A percentile compares a stretch with the other conserved stretches of the same genome.
Evolutionary conservation across 1,284 basidiomycete species (phyloP).

Genomic region (Microbotryomycetes sp.): DNA sequence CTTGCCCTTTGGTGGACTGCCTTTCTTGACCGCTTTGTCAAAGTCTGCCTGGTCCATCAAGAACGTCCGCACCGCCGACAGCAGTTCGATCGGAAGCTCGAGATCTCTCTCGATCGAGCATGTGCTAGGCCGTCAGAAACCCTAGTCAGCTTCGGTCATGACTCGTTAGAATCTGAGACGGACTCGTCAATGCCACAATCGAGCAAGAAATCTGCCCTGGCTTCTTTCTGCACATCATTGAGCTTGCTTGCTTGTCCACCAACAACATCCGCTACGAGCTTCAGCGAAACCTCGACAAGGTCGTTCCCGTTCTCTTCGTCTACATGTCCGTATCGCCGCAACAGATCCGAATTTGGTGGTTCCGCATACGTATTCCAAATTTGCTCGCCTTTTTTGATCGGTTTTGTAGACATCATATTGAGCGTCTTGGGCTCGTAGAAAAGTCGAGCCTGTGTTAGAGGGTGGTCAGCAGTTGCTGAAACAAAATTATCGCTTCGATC

Average conservation of each 20-base stretch:
- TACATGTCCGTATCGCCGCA: slow-evolving; percentile 89
- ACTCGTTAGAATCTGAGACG: slow-evolving; percentile 39
- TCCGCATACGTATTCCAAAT: slow-evolving; percentile 93
- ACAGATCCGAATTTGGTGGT: slow-evolving; percentile 86
- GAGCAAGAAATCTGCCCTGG: slow-evolving; percentile 81
- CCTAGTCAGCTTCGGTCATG: slow-evolving; percentile 7
- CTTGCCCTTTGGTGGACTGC: slow-evolving; percentile 70
- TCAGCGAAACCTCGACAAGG: slow-evolving; percentile 74
- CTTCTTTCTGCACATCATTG: slow-evolving; percentile 41
- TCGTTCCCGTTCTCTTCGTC: slow-evolving; percentile 85
- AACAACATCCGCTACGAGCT: slow-evolving; percentile 58
- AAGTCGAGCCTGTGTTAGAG: slow-evolving; percentile 58
- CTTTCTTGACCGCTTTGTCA: slow-evolving; percentile 56
- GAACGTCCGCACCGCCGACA: slow-evolving; percentile 66
- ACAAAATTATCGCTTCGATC: background rate
- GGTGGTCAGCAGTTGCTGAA: background rate
- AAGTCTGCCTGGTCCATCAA: slow-evolving; percentile 57
- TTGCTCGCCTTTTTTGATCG: slow-evolving; percentile 72
- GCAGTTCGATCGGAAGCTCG: slow-evolving; percentile 55
- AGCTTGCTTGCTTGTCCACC: slow-evolving; percentile 35
- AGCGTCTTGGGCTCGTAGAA: slow-evolving; percentile 68
- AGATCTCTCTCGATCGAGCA: slow-evolving; percentile 55
- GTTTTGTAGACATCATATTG: slow-evolving; percentile 71
- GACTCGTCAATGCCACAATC: slow-evolving; percentile 86
- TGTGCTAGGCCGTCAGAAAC: slow-evolving; percentile 45